Percentiles rank a stretch among this genome's conserved stretches.
Conservation (phyloP, 2,329 filamentous ascomycete species). For the Diaporthe amygdali region DNA sequence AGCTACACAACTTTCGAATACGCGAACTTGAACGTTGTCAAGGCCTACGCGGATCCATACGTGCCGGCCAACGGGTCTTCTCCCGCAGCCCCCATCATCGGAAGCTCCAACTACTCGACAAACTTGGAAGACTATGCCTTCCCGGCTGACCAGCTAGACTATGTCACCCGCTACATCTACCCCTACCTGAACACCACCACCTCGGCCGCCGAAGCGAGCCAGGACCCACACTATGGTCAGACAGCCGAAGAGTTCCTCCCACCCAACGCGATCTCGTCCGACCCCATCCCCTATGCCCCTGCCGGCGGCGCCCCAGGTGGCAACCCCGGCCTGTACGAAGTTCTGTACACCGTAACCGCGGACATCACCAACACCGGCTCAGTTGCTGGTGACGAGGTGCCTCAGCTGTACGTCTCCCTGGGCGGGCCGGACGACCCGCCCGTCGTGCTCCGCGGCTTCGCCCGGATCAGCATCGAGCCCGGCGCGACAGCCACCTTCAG, state of each 20-base stretch:
- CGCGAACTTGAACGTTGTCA: slow-evolving; percentile 66
- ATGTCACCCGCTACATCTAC: slow-evolving; percentile 66
- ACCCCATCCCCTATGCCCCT: slow-evolving; percentile 59
- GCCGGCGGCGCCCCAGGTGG: slow-evolving; percentile 60
- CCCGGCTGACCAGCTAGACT: slow-evolving; percentile 59
- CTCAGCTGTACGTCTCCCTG: slow-evolving; percentile 80
- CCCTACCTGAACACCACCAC: slow-evolving; percentile 72
- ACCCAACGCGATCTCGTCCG: slow-evolving; percentile 57
- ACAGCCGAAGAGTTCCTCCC: slow-evolving; percentile 66
- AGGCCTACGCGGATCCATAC: slow-evolving; percentile 57
- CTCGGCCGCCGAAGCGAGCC: slow-evolving; percentile 58
- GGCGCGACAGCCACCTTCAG: slow-evolving; percentile 72
- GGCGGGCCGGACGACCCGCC: slow-evolving; percentile 76
- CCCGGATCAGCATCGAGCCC: slow-evolving; percentile 73
- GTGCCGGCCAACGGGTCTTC: slow-evolving; percentile 66
- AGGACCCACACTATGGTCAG: slow-evolving; percentile 65
- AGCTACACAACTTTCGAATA: slow-evolving; percentile 82
- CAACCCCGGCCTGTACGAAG: slow-evolving; percentile 70
- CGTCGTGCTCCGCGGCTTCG: slow-evolving; percentile 77
- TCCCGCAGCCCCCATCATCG: slow-evolving; percentile 66
- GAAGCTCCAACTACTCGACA: slow-evolving; percentile 68
- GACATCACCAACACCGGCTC: slow-evolving; percentile 75
- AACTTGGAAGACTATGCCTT: slow-evolving; percentile 71
- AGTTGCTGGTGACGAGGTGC: slow-evolving; percentile 70
- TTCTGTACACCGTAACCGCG: slow-evolving; percentile 70